Evolutionary conservation across 495 filamentous ascomycete genomes (phyloP).

Genomic region (Penicillium crystallinum): DNA sequence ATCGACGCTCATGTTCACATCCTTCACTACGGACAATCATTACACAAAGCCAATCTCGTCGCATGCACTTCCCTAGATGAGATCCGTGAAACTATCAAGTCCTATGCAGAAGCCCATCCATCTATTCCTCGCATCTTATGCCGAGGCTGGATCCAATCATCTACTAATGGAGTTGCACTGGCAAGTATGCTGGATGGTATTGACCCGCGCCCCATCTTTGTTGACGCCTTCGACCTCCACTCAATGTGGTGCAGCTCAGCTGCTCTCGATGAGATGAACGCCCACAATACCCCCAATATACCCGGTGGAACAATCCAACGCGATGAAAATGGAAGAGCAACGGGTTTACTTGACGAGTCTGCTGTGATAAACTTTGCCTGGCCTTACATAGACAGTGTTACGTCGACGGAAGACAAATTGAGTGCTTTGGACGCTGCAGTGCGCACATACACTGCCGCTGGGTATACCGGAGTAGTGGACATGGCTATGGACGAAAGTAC

Average conservation of each 20-base stretch:
- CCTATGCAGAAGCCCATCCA: constrained; percentile 47
- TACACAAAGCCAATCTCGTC: constrained; percentile 35
- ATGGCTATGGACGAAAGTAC: constrained; percentile 65
- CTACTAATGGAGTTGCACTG: constrained; percentile 47
- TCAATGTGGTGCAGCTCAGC: constrained; percentile 58
- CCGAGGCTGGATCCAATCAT: constrained; percentile 57
- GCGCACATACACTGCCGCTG: constrained; percentile 46
- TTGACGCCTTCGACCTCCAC: constrained; percentile 60
- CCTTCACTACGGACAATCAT: constrained; percentile 53
- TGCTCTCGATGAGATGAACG: constrained; percentile 48
- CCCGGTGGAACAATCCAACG: constrained; percentile 12
- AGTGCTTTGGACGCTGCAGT: constrained; percentile 47
- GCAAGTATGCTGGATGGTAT: constrained; percentile 52
- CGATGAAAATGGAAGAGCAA: no score
- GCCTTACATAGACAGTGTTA: no score
- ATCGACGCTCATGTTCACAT: constrained; percentile 63
- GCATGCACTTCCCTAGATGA: no score
- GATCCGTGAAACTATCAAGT: constrained; percentile 9
- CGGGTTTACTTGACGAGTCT: no score
- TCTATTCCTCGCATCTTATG: constrained; percentile 48
- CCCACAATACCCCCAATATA: constrained; percentile 43
- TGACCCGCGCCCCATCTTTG: constrained; percentile 50
- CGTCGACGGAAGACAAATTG: constrained; percentile 17
- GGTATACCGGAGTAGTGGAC: constrained; percentile 61
- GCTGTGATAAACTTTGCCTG: no score